Conservation (phyloP, 2,329 filamentous ascomycete species). For the Neofusicoccum laricinum region DNA sequence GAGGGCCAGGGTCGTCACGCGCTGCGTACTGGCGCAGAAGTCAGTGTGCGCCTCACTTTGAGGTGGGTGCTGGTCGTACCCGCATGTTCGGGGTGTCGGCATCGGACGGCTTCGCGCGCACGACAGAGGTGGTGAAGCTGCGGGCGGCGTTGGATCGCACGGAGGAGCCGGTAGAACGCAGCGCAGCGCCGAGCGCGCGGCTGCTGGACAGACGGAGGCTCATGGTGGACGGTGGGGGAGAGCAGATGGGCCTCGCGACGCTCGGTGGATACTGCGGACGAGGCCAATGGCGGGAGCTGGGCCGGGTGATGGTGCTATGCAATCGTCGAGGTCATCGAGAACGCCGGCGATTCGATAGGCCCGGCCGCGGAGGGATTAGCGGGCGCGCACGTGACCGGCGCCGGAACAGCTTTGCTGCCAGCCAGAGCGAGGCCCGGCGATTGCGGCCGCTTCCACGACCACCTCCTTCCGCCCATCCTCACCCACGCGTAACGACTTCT, state of each 20-base stretch:
- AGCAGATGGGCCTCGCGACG: constrained; percentile 25
- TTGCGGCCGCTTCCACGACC: constrained; percentile 11
- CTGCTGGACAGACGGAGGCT: constrained; percentile 39
- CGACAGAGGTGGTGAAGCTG: constrained; percentile 42
- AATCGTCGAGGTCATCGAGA: constrained; percentile 15
- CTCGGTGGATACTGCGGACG: constrained; percentile 20
- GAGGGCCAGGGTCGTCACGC: constrained; percentile 46
- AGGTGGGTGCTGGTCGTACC: constrained; percentile 24
- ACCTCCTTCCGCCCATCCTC: constrained; percentile 16
- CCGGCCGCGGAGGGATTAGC: constrained; percentile 1
- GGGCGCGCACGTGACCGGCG: neutral
- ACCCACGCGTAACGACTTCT: constrained; percentile 11
- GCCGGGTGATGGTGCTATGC: neutral
- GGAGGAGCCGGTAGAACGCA: constrained; percentile 34
- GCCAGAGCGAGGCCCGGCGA: neutral
- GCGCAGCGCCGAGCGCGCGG: constrained; percentile 37
- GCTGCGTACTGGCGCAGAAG: constrained; percentile 37
- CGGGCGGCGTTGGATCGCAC: constrained; percentile 30
- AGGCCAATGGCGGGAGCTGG: constrained; percentile 1
- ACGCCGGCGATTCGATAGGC: constrained; percentile 7
- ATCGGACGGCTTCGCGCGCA: constrained; percentile 44
- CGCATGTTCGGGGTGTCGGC: constrained; percentile 47
- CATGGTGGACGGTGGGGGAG: constrained; percentile 29
- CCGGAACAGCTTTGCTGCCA: neutral
- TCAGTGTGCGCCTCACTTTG: constrained; percentile 21